These are phyloP conservation scores for Starmera dryadoides DNA, from an alignment of 805 yeast species.

Conservation along the genomic window DNA sequence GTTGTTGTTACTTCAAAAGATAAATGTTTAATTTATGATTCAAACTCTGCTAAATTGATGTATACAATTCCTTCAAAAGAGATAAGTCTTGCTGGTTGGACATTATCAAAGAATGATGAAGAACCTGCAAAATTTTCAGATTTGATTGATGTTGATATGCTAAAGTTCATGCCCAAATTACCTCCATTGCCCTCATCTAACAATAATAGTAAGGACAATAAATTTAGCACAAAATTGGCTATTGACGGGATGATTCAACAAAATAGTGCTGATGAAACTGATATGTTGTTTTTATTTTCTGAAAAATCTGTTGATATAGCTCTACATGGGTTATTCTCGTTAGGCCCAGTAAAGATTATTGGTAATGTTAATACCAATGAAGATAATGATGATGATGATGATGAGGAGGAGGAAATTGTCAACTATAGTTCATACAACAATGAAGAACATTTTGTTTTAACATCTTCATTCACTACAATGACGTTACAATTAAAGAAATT, in stretches of 20 bases:
- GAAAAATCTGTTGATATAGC: conserved; percentile 20
- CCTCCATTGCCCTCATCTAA: conserved; percentile 23
- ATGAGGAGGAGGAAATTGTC: conserved; percentile 15
- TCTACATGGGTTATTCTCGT: conserved; percentile 26
- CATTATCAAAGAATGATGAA: conserved; percentile 1
- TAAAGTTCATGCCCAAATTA: conserved; percentile 29
- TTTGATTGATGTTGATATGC: conserved; percentile 23
- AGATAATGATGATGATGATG: conserved; percentile 11
- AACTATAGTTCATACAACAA: conserved; percentile 3
- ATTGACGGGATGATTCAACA: conserved; percentile 21
- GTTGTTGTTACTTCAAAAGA: conserved; percentile 39
- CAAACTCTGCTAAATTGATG: conserved; percentile 37
- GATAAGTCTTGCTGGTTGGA: conserved; percentile 11
- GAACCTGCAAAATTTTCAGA: conserved; percentile 12
- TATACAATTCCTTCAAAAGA: conserved; percentile 8
- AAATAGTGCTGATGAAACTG: conserved; percentile 13
- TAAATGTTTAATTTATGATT: conserved; percentile 34
- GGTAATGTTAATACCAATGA: conserved; percentile 4
- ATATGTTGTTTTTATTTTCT: conserved; percentile 19
- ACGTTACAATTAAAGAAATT: conserved; percentile 11
- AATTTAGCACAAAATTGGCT: conserved; percentile 6
- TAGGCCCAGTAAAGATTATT: conserved; percentile 16
- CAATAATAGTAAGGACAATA: not conserved
- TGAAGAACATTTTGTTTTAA: conserved; percentile 13
- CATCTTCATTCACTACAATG: conserved; percentile 16